phyloP scores from a whole-genome alignment of 2,329 filamentous ascomycete species.

The Fusarium sp. region DNA sequence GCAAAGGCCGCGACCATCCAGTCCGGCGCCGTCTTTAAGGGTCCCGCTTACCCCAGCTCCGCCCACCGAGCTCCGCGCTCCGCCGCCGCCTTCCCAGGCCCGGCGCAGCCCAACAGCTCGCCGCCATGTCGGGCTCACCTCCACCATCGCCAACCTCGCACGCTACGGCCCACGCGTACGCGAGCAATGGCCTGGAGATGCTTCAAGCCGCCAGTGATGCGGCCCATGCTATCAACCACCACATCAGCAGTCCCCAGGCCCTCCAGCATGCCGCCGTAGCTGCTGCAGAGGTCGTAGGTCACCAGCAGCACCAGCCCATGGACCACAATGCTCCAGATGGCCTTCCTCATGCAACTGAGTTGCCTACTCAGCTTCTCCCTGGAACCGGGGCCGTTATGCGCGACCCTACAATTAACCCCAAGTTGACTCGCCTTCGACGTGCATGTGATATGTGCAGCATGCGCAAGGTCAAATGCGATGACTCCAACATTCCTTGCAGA shows the following conservation, averaged over 20 bases:
- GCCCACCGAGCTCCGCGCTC: conserved; percentile 40
- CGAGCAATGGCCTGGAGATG: conserved; percentile 59
- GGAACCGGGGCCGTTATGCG: conserved; percentile 46
- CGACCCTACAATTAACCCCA: conserved; percentile 59
- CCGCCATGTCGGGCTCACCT: conserved; percentile 45
- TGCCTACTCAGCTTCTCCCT: conserved; percentile 41
- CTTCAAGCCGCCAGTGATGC: conserved; percentile 59
- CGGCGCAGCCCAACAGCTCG: conserved; percentile 24
- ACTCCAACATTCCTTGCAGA: conserved; percentile 65
- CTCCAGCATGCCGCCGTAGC: conserved; percentile 54
- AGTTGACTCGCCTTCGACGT: conserved; percentile 66
- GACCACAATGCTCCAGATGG: conserved; percentile 30
- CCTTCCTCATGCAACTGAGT: conserved; percentile 37
- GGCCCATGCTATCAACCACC: conserved; percentile 50
- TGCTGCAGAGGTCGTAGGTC: conserved; percentile 47
- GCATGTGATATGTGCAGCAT: conserved; percentile 72
- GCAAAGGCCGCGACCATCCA: conserved; percentile 39
- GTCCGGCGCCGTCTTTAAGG: conserved; percentile 30
- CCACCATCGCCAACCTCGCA: conserved; percentile 43
- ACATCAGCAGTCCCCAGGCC: conserved; percentile 52
- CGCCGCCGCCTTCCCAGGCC: conserved; percentile 35
- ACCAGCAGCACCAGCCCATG: conserved; percentile 38
- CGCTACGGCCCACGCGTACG: conserved; percentile 56
- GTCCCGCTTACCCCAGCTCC: conserved; percentile 40
- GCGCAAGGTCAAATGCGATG: conserved; percentile 71